Base-by-base conservation (phyloP, 1,139 yeast species). In the Komagataea norvegica region DNA sequence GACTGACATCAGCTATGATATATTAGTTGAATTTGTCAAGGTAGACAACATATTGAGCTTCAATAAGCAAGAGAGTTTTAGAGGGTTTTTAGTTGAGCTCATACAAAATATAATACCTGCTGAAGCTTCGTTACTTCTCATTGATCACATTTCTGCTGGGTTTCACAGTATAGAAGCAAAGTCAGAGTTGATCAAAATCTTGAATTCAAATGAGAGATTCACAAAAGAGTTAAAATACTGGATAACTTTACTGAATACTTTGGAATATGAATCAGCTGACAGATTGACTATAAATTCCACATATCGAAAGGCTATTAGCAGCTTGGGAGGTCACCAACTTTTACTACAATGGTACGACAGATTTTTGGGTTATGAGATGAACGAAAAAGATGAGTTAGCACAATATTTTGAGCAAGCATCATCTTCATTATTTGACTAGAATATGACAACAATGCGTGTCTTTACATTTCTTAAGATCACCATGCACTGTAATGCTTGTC, bases 181-280 rank as follows among this genome's bases (percentile, higher is more conserved):
- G 3, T 11, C 16, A 15, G 26, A 37, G 13, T 22, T 47, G 11
- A 34, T 49, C 7, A 21, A 37, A 16, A 22, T 23, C 6, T 33
- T 43, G 2, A 43, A 40, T 23, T 8, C 18, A 3, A 23, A 36
- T n/a, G 34, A 40, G 5, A 34, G 29, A 11, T 43, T 46, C 23
- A 25, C 25, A 23, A 28, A 22, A 10, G 37, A 43, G 20, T 9
- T 20, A 3, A 34, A 22, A 11, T 51, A 36, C 31, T 50, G 54
- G 54, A 2, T 34, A 3, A 26, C 33, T 9, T 30, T 38, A 17
- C 24, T 51, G 19, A 42, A 46, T n/a, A 11, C 19, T 13, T 16
- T 17, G 11, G 4, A 18, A 14, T 8, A 14, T 17, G 22, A 22
- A 6, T 9, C 14, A 1, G 18, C n/a, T 3, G 8, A 27, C 3